phyloP scores from a whole-genome alignment of 257 asterid species.

The Handroanthus guayacan region DNA sequence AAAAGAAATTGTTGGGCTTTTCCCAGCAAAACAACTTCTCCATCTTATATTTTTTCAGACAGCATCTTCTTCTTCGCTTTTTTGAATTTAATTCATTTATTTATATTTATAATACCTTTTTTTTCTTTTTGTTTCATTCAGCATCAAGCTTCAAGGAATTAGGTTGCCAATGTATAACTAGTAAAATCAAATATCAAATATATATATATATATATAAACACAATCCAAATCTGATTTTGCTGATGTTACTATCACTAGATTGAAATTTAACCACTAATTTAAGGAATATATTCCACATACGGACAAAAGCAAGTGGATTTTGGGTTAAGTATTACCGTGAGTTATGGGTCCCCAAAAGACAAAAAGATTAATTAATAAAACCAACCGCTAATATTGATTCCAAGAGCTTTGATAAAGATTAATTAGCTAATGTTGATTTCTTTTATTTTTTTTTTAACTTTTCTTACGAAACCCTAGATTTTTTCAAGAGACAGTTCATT shows the following conservation, averaged over 20 bases:
- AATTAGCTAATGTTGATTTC: too few species aligned
- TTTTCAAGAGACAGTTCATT: too few species aligned
- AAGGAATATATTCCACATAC: background rate
- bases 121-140: too few species aligned
- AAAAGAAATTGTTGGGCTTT: background rate
- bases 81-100: too few species aligned
- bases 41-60: background rate
- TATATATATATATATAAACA: background rate
- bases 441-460: too few species aligned
- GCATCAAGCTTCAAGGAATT: background rate
- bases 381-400: background rate
- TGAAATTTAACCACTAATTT: slow-evolving; percentile 1
- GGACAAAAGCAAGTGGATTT: background rate
- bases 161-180: background rate
- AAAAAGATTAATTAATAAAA: too few species aligned
- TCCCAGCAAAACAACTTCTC: background rate
- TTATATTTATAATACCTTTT: too few species aligned
- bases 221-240: background rate
- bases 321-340: background rate
- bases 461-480: too few species aligned
- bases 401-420: background rate
- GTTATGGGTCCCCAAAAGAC: too few species aligned
- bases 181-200: background rate
- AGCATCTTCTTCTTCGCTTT: too few species aligned
- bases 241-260: background rate